Base-by-base conservation (phyloP, 345 rosid species). In the Anastatica hierochuntica region DNA sequence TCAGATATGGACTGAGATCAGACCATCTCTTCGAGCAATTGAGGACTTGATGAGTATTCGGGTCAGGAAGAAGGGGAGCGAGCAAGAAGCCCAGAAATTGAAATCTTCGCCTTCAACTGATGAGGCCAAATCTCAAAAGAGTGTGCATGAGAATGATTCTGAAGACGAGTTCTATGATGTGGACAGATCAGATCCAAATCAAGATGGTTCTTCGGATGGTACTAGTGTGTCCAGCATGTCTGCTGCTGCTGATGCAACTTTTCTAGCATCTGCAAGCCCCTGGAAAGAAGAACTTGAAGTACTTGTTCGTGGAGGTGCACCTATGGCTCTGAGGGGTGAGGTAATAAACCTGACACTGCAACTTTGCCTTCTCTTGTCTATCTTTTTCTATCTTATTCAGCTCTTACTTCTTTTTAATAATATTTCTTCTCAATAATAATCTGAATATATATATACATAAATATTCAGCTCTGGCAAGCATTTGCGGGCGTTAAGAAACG, bases 291-390 rank as follows among this genome's bases (percentile, higher is more conserved):
- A 92, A 72, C 75, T 92, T 64, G 90, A 92, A 66, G 81, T 92
- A 38, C 95, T 92, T 73, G 86, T 92, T 68, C 95, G 88, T 29
- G 98, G 97, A 1, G 98, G 98, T 57, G 81, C 84, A 12, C 98
- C 98, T 35, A 88, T 92, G 95, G 90, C 95, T 51, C 75, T 92
- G 35, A 77, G 97, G 73, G 98, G 98, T 67, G 98, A 92, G 95
- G 98, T 92, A 72, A 49, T 53, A 48, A 37, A 53, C 53, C n/a
- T 50, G 48, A 18, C 8, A 43, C 42, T 52, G 14, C 53, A 35
- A 16, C 34, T 2, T 11, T 41, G 12, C 50, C 39, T n/a, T 37
- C 21, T 34, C 45, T 42, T 67, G 14, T 43, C 21, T 24, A 35
- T 15, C 23, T 20, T n/a, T n/a, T n/a, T 49, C 17, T 19, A 15